Conservation (phyloP, 2,329 filamentous ascomycete species). For the Ophiocordyceps sinensis region DNA sequence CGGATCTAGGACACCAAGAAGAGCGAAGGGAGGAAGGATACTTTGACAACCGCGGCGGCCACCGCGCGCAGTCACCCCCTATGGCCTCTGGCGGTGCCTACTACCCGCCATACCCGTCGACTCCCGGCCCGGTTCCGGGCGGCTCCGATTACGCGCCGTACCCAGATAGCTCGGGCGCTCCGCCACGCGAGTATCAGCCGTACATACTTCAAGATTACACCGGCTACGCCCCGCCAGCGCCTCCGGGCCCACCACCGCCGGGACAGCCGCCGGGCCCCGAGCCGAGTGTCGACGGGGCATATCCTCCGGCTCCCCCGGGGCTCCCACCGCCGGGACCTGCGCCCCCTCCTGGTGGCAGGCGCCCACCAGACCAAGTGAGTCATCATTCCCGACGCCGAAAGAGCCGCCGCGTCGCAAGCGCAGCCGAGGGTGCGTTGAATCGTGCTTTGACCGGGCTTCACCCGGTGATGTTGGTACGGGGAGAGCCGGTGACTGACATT, state of each 20-base stretch:
- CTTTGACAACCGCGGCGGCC: slow-evolving; percentile 17
- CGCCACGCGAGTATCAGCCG: slow-evolving; percentile 19
- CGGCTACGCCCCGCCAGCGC: slow-evolving; percentile 23
- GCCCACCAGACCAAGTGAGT: slow-evolving; percentile 30
- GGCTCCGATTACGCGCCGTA: slow-evolving; percentile 7
- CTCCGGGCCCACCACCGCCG: slow-evolving; percentile 21
- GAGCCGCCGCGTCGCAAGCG: slow-evolving; percentile 9
- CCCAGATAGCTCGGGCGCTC: slow-evolving; percentile 13
- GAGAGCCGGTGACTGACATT: slow-evolving; percentile 8
- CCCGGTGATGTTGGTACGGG: slow-evolving; percentile 3
- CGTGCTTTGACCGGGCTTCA: slow-evolving; percentile 8
- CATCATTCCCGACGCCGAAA: slow-evolving; percentile 16
- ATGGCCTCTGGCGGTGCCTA: slow-evolving; percentile 37
- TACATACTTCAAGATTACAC: slow-evolving; percentile 29
- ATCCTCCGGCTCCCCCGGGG: slow-evolving; percentile 15
- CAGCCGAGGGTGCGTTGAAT: slow-evolving; percentile 23
- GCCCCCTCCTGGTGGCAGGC: slow-evolving; percentile 15
- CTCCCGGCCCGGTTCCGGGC: slow-evolving; percentile 8
- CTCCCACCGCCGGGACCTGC: slow-evolving; percentile 12
- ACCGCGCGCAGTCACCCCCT: slow-evolving; percentile 29
- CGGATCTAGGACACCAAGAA: slow-evolving; percentile 18
- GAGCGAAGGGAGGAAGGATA: slow-evolving; percentile 19
- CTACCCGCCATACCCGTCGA: slow-evolving; percentile 27
- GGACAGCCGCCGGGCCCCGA: slow-evolving; percentile 11
- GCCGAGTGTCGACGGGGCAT: slow-evolving; percentile 4